phyloP scores from a whole-genome alignment of 2,329 filamentous ascomycete species.

The Elsinoe australis region DNA sequence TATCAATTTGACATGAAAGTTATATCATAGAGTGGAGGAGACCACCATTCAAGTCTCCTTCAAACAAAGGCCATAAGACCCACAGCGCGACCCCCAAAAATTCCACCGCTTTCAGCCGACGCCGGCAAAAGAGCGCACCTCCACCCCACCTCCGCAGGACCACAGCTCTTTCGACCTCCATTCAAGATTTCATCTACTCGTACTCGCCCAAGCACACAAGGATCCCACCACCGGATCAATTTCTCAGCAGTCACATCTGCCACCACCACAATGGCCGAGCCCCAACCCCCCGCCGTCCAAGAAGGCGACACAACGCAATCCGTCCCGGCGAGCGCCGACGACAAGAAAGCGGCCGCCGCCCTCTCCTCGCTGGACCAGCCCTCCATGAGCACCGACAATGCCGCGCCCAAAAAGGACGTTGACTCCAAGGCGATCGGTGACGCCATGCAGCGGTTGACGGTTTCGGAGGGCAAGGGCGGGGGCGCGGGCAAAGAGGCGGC shows the following conservation, averaged over 20 bases:
- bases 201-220: too few relatives aligned
- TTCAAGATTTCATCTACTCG: not conserved
- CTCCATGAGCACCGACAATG: conserved; percentile 43
- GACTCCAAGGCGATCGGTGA: conserved; percentile 64
- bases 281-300: conserved; percentile 50
- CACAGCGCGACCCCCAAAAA: too few relatives aligned
- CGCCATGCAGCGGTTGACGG: conserved; percentile 58
- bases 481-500: conserved; percentile 39
- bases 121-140: not conserved
- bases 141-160: not conserved
- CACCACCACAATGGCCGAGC: conserved; percentile 48
- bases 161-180: not conserved
- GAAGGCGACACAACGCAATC: conserved; percentile 55
- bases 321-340: conserved; percentile 51
- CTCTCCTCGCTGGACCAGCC: conserved; percentile 59
- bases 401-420: conserved; percentile 49
- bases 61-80: not conserved
- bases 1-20: too few relatives aligned
- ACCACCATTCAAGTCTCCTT: not conserved
- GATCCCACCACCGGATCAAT: too few relatives aligned
- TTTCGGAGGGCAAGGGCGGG: conserved; percentile 41
- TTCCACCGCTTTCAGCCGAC: conserved; percentile 10
- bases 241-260: too few relatives aligned
- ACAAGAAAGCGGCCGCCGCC: conserved; percentile 68
- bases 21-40: too few relatives aligned